Percentiles rank a stretch among this genome's conserved stretches.
phyloP scores from a whole-genome alignment of 345 rosid genomes.

The Syzygium aromaticum region DNA sequence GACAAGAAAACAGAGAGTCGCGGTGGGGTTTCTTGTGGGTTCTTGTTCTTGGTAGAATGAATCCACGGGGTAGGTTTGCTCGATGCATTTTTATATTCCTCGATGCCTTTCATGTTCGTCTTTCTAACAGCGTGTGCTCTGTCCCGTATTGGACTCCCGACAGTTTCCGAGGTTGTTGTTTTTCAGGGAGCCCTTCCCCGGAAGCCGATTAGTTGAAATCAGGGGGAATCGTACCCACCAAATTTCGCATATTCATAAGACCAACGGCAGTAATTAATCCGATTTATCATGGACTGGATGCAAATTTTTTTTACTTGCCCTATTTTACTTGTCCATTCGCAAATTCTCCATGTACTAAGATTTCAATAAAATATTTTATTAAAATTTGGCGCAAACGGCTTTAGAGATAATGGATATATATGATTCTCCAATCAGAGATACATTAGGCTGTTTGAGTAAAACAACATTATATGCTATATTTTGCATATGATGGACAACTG shows the following conservation, averaged over 20 bases:
- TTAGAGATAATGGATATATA: not conserved
- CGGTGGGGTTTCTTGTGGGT: not conserved
- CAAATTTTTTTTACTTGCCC: not conserved
- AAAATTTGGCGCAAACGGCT: not conserved
- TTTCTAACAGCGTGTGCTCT: too few species aligned
- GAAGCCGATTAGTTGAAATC: not conserved
- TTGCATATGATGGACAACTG: not conserved
- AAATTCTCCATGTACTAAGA: not conserved
- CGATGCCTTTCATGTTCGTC: not conserved
- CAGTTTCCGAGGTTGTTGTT: not conserved
- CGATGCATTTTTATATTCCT: not conserved
- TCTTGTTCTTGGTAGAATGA: not conserved
- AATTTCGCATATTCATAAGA: not conserved
- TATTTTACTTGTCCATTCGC: not conserved
- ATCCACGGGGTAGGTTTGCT: not conserved
- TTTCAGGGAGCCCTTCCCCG: not conserved
- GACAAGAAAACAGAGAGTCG: not conserved
- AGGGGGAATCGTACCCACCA: not conserved
- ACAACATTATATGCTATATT: not conserved
- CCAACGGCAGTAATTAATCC: not conserved
- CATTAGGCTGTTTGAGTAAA: not conserved
- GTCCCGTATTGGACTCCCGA: too few species aligned
- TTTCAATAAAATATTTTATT: not conserved
- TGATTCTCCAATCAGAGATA: not conserved
- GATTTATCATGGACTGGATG: not conserved